A percentile compares a stretch with the other conserved stretches of the same genome.
Evolutionary conservation across 139 green algal species (phyloP).

Genomic region (Protoeuglena noctilucae): DNA sequence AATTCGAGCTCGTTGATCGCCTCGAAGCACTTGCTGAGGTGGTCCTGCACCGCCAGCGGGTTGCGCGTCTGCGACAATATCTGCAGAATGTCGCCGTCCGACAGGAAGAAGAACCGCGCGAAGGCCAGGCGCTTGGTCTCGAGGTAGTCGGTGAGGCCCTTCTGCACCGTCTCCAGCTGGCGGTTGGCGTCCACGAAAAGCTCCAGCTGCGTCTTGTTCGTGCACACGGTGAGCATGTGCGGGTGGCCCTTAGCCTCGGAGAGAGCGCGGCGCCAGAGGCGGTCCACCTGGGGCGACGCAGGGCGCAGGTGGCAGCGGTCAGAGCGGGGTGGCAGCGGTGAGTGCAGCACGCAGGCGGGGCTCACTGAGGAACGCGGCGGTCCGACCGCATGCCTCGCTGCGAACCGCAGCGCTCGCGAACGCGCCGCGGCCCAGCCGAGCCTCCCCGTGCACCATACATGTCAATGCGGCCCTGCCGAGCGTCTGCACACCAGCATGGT

Average conservation of each 20-base stretch:
- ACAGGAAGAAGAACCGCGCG: constrained; percentile 35
- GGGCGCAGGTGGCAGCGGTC: too few species aligned
- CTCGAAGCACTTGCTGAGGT: constrained; percentile 75
- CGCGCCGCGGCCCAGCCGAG: too few species aligned
- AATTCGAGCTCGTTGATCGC: constrained; percentile 63
- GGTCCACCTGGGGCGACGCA: too few species aligned
- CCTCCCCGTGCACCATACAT: too few species aligned
- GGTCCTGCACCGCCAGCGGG: constrained; percentile 27
- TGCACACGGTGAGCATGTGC: constrained; percentile 24
- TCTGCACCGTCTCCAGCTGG: constrained; percentile 27
- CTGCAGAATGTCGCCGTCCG: constrained; percentile 34
- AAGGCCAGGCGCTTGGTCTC: constrained; percentile 57
- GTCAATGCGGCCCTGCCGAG: too few species aligned
- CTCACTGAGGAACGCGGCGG: too few species aligned
- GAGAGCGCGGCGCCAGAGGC: constrained; percentile 53
- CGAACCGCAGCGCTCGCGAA: too few species aligned
- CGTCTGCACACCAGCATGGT: too few species aligned
- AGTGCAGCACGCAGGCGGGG: too few species aligned
- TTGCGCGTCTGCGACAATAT: constrained; percentile 31
- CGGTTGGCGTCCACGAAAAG: constrained; percentile 21
- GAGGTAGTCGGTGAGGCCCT: constrained; percentile 27
- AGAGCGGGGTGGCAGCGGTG: too few species aligned
- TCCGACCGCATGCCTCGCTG: too few species aligned
- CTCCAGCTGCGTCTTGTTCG: constrained; percentile 12
- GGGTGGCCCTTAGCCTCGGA: constrained; percentile 28